A percentile compares a stretch with the other conserved stretches of the same genome.
phyloP scores from a whole-genome alignment of 257 asterid species.

The Nicotiana obtusifolia region DNA sequence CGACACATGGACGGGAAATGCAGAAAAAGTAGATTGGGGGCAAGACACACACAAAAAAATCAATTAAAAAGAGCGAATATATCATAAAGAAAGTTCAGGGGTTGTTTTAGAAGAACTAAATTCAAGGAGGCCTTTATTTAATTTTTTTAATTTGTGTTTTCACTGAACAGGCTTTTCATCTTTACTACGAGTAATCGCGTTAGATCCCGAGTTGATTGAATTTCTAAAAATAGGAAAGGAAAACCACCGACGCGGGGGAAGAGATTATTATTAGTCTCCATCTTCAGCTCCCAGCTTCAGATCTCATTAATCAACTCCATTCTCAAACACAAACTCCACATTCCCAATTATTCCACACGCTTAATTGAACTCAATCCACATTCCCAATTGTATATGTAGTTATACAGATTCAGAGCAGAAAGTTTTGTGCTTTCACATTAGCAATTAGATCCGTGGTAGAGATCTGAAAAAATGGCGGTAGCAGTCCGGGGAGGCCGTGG shows the following conservation, averaged over 20 bases:
- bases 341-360: neutral
- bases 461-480: constrained; percentile 60
- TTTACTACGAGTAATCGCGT: neutral
- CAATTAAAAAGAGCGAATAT: neutral
- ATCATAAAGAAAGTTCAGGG: neutral
- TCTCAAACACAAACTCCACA: neutral
- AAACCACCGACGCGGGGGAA: constrained; percentile 16
- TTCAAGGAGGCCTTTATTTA: neutral
- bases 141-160: neutral
- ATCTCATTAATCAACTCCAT: constrained; percentile 1
- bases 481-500: constrained; percentile 82
- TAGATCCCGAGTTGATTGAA: constrained; percentile 8
- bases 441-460: constrained; percentile 11
- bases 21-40: neutral
- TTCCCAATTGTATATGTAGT: neutral
- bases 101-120: neutral
- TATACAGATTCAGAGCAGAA: neutral
- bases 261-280: neutral
- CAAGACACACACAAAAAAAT: neutral
- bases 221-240: neutral
- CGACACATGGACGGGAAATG: too few relatives aligned
- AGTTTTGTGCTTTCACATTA: neutral
- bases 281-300: constrained; percentile 13
- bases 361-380: constrained; percentile 1
- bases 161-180: neutral